Conservation (phyloP, 306 rosid species). For the Trifolium pratense region DNA sequence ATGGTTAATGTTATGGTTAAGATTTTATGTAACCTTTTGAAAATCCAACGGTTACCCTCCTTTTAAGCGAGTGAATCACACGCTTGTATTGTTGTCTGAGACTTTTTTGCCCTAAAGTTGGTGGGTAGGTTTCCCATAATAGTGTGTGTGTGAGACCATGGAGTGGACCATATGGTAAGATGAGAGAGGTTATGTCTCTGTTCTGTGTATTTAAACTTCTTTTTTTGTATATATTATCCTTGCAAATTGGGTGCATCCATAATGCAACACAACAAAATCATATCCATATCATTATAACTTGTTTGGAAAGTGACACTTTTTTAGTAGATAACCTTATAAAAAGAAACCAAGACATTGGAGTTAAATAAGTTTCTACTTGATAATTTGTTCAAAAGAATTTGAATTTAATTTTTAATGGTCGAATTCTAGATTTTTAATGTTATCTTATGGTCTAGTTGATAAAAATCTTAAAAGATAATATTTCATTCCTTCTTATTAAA, state of each 20-base stretch:
- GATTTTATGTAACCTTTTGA: slow-evolving; percentile 10
- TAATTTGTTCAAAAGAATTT: too few relatives aligned
- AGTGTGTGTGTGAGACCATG: slow-evolving; percentile 12
- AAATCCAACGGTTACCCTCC: background rate
- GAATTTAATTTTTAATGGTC: too few relatives aligned
- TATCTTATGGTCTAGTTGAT: too few relatives aligned
- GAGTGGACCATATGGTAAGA: slow-evolving; percentile 27
- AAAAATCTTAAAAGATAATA: too few relatives aligned
- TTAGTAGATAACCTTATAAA: slow-evolving; percentile 40
- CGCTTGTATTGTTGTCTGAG: slow-evolving; percentile 22
- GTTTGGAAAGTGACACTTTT: slow-evolving; percentile 40
- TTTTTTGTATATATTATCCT: slow-evolving; percentile 63
- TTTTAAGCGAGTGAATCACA: slow-evolving; percentile 39
- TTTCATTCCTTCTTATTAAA: too few relatives aligned
- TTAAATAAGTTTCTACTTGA: too few relatives aligned
- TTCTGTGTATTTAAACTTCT: slow-evolving; percentile 45
- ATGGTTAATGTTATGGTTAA: slow-evolving; percentile 34
- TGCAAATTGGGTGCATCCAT: slow-evolving; percentile 50
- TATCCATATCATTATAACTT: slow-evolving; percentile 46
- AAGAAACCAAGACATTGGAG: too few relatives aligned
- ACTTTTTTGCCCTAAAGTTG: slow-evolving; percentile 21
- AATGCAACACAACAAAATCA: slow-evolving; percentile 57
- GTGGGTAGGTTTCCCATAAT: slow-evolving; percentile 36
- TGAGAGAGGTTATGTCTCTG: slow-evolving; percentile 40
- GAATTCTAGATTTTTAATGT: too few relatives aligned